Percentiles rank a stretch among this genome's conserved stretches.
phyloP scores from a whole-genome alignment of 768 basidiomycete species.

The Clavulina sp. region DNA sequence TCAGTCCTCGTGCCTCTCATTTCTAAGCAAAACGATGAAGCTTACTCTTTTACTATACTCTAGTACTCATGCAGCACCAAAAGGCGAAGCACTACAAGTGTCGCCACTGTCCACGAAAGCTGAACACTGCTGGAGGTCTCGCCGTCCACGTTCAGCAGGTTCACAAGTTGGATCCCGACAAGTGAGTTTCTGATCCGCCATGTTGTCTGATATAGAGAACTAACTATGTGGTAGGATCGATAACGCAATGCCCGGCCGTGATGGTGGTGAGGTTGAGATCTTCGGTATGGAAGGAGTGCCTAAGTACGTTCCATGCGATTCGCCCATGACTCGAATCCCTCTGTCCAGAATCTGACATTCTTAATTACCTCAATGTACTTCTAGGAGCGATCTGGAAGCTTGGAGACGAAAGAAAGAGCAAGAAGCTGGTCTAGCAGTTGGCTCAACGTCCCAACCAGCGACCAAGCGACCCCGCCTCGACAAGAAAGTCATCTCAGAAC shows the following conservation, averaged over 20 bases:
- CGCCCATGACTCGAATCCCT: too few relatives aligned
- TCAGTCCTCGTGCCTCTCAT: slow-evolving; percentile 20
- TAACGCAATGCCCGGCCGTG: slow-evolving; percentile 88
- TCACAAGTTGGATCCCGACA: slow-evolving; percentile 95
- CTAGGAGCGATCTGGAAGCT: slow-evolving; percentile 55
- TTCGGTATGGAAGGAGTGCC: slow-evolving; percentile 87
- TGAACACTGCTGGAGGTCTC: slow-evolving; percentile 94
- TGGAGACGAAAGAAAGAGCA: slow-evolving; percentile 93
- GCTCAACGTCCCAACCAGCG: slow-evolving; percentile 64
- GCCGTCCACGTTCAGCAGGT: slow-evolving; percentile 98
- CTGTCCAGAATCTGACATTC: not conserved
- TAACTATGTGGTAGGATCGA: slow-evolving; percentile 34
- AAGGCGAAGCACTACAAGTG: slow-evolving; percentile 99
- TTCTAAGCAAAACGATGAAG: not conserved
- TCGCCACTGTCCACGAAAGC: slow-evolving; percentile 79
- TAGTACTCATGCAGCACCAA: slow-evolving; percentile 97
- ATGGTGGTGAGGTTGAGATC: slow-evolving; percentile 96
- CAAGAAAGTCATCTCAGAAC: slow-evolving; percentile 64
- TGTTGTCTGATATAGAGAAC: not conserved
- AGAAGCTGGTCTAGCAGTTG: slow-evolving; percentile 71
- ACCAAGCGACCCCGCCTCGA: slow-evolving; percentile 59
- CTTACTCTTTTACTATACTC: not conserved
- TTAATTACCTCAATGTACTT: not conserved
- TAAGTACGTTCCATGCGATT: slow-evolving; percentile 42
- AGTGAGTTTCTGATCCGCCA: slow-evolving; percentile 26